A percentile compares a stretch with the other conserved stretches of the same genome.
Conservation (phyloP, 2,329 filamentous ascomycete genomes). For the Aspergillus neoniger region DNA sequence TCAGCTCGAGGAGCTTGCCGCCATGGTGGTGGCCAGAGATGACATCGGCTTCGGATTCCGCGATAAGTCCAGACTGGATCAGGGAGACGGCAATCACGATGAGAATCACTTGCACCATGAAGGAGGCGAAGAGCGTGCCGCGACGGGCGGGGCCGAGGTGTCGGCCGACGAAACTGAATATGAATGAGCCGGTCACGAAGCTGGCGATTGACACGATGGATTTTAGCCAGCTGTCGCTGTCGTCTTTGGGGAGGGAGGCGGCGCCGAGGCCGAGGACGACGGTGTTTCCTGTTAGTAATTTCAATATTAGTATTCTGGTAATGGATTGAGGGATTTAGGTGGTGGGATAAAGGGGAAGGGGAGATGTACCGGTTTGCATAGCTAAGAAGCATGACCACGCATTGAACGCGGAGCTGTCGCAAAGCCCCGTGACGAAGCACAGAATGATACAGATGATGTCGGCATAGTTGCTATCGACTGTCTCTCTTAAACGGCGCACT, state of each 20-base stretch:
- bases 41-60: constrained; percentile 24
- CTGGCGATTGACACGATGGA: constrained; percentile 45
- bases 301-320: background rate
- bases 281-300: constrained; percentile 42
- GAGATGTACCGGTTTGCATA: constrained; percentile 49
- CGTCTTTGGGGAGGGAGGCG: constrained; percentile 40
- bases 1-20: constrained; percentile 40
- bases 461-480: constrained; percentile 34
- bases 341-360: background rate
- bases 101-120: constrained; percentile 41
- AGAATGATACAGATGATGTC: constrained; percentile 44
- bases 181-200: constrained; percentile 46
- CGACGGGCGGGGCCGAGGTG: constrained; percentile 36
- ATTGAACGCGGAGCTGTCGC: constrained; percentile 49
- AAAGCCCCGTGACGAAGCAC: constrained; percentile 46
- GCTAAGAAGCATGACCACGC: constrained; percentile 51
- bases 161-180: constrained; percentile 44
- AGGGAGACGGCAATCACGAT: constrained; percentile 45
- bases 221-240: constrained; percentile 48
- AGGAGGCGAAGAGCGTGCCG: constrained; percentile 44
- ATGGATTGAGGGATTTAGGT: background rate
- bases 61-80: constrained; percentile 42
- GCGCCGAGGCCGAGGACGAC: constrained; percentile 51
- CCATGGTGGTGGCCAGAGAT: constrained; percentile 19
- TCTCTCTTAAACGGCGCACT: background rate